phyloP scores from a whole-genome alignment of 176 grass and related monocot species.

The Ananas comosus region DNA sequence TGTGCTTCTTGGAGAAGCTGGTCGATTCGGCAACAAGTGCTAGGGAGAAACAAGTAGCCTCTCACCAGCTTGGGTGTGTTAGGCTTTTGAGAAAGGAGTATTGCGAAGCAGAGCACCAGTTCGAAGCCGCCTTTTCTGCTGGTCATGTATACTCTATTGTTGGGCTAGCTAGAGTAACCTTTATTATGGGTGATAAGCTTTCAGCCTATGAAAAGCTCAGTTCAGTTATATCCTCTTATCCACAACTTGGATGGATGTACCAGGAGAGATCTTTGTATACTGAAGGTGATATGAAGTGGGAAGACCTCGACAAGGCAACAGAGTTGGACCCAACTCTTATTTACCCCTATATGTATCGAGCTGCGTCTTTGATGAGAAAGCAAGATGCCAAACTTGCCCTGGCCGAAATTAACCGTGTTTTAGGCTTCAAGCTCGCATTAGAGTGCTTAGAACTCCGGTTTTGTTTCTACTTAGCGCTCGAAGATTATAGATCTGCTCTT shows the following conservation, averaged over 20 bases:
- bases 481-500: slow-evolving; percentile 71
- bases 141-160: slow-evolving; percentile 74
- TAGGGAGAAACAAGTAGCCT: slow-evolving; percentile 79
- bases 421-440: slow-evolving; percentile 79
- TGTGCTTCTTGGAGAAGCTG: slow-evolving; percentile 59
- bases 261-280: slow-evolving; percentile 73
- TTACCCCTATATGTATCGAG: slow-evolving; percentile 87
- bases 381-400: slow-evolving; percentile 68
- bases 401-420: slow-evolving; percentile 65
- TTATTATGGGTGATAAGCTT: slow-evolving; percentile 40
- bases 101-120: slow-evolving; percentile 46
- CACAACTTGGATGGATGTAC: slow-evolving; percentile 83
- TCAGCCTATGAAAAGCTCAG: slow-evolving; percentile 66
- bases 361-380: slow-evolving; percentile 74
- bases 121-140: slow-evolving; percentile 48
- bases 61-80: slow-evolving; percentile 81
- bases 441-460: slow-evolving; percentile 81
- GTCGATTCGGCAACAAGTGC: slow-evolving; percentile 34
- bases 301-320: slow-evolving; percentile 70
- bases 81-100: slow-evolving; percentile 70
- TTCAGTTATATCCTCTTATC: slow-evolving; percentile 60
- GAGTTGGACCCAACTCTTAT: slow-evolving; percentile 82
- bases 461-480: slow-evolving; percentile 64
- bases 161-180: slow-evolving; percentile 67
- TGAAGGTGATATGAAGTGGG: slow-evolving; percentile 47